A percentile compares a stretch with the other conserved stretches of the same genome.
Evolutionary conservation across 495 filamentous ascomycete genomes (phyloP).

Genomic region (Penicillium coffeae): DNA sequence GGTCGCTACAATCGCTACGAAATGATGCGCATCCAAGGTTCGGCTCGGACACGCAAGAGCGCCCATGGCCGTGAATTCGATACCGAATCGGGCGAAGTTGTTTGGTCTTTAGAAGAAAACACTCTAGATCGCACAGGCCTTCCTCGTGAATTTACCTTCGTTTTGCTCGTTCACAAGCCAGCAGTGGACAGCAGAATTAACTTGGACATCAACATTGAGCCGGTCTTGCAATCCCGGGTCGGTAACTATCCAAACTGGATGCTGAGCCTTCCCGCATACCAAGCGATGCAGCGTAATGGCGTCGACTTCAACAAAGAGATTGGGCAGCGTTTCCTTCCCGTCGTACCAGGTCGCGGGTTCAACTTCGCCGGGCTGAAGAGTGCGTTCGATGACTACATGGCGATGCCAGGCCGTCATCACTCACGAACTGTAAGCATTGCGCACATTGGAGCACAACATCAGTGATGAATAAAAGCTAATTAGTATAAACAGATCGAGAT

Average conservation of each 20-base stretch:
- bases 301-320: conserved; percentile 34
- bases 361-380: conserved; percentile 39
- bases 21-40: conserved; percentile 55
- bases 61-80: conserved; percentile 31
- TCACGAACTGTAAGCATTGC: conserved; percentile 28
- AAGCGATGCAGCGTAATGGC: conserved; percentile 20
- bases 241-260: conserved; percentile 33
- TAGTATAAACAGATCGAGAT: background rate
- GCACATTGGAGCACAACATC: too few relatives aligned
- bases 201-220: conserved; percentile 37
- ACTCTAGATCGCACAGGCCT: conserved; percentile 46
- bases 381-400: conserved; percentile 40
- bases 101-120: conserved; percentile 54
- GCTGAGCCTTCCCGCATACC: conserved; percentile 25
- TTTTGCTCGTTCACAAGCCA: conserved; percentile 46
- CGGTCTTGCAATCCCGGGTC: conserved; percentile 32
- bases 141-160: conserved; percentile 54
- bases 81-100: conserved; percentile 41
- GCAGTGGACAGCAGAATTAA: conserved; percentile 23
- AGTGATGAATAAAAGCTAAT: background rate
- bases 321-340: conserved; percentile 39
- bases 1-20: conserved; percentile 43
- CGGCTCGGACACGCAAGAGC: conserved; percentile 37
- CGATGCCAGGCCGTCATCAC: conserved; percentile 38
- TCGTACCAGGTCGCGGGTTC: conserved; percentile 25